Base-by-base conservation (phyloP, 1,139 yeast genomes). In the Pichia kudriavzevii region DNA sequence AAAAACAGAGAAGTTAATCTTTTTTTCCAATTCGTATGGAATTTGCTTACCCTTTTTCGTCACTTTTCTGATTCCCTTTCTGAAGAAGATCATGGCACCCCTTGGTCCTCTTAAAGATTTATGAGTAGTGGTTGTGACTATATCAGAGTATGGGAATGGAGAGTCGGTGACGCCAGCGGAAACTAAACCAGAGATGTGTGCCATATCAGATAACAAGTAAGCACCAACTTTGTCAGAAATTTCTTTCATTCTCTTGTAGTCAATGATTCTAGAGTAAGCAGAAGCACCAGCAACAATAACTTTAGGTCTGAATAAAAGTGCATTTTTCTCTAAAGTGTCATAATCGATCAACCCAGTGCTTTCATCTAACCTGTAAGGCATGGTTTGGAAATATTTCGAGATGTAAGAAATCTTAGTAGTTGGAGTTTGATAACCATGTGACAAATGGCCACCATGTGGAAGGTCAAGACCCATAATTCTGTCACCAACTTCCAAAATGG, bases 51-150 rank as follows among this genome's bases (percentile, higher is more conserved):
- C 96, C 55, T 80, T 79, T 69, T 84, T 84, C 53, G 80, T 79
- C 43, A 79, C 78, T 56, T 77, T 77, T 69, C 91, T 78, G 42
- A 84, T 72, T 49, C 96, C 96, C 60, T 81, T 81, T 73, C 96
- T 83, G 72, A 75, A 88, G 69, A 88, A 88, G 58, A 88, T 88
- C 95, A 88, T 87, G 36, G 97, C 95, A 59, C 97, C 97, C 72
- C 97, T 82, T 62, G 97, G 97, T 30, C 97, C 97, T 69, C 97
- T 81, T 56, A 88, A 75, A 21, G 95, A 85, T 68, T 88, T 88
- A 69, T 88, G 97, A 35, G 97, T 87, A 42, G 97, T 88, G 49
- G 97, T 88, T 48, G 97, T 88, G 58, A 88, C 97, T 47, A 88
- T 82, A 59, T 88, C 97, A 35, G 96, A 84, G 63, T 78, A 79